Base-by-base conservation (phyloP, 352 stramenopile species). In the Thraustotheca clavata region DNA sequence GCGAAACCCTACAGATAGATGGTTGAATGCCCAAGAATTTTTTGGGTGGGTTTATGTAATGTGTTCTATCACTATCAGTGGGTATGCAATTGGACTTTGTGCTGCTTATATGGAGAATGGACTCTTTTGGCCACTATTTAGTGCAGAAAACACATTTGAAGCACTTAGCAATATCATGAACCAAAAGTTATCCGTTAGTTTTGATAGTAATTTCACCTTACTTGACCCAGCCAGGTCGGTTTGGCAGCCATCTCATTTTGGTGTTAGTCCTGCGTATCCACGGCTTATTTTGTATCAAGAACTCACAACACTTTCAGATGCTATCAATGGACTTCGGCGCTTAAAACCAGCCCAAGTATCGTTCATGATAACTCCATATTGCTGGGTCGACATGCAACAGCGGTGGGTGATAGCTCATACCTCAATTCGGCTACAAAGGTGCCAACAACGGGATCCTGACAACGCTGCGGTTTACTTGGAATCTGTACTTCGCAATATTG, bases 381-480 rank as follows among this genome's bases (percentile, higher is more conserved):
- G 50, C 32, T 60, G 50, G 50, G 50, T 60, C 50, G 50, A 60
- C 29, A 33, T 60, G 1, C 12, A 60, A 14, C 50, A n/a, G 32
- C 29, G 27, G 14, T 60, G 29, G 33, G 50, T 24, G 50, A 34
- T 60, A n/a, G 50, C 50, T 3, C 50, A 60, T 14, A 60, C 50
- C 11, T 24, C 7, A 22, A 5, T 9, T 16, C 50, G 50, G n/a
- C 50, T 39, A 5, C n/a, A 9, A 20, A 34, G 50, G 6, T 60
- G 50, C 33, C 20, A 14, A 1, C 1, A 11, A n/a, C 20, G 6
- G n/a, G 50, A 60, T 38, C 3, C 33, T 3, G 32, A 60, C 50
- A 60, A 60, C 27, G 50, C 20, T 22, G 50, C 27, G 34, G 50
- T 60, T 34, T 60, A 60, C 32, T 38, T 60, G 34, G 50, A 60